Conservation (phyloP, 1,139 yeast genomes). For the Candida sp. region DNA sequence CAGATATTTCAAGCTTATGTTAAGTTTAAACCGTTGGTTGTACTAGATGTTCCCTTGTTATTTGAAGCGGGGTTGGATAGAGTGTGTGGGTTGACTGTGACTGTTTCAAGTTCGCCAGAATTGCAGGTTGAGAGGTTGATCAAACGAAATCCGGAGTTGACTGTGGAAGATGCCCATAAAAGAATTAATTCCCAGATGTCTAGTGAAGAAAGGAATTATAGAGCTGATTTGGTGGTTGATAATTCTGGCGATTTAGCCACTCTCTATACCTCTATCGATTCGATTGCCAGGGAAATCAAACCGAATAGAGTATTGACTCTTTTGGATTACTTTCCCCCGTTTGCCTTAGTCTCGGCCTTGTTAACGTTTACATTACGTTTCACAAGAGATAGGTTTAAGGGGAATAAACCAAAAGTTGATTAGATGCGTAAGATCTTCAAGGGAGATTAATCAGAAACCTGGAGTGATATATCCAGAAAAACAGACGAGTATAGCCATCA, state of each 20-base stretch:
- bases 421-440: background rate
- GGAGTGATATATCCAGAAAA: no score
- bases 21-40: constrained; percentile 47
- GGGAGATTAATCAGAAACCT: no score
- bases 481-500: no score
- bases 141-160: constrained; percentile 64
- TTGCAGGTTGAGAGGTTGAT: constrained; percentile 62
- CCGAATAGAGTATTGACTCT: constrained; percentile 59
- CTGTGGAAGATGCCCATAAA: constrained; percentile 62
- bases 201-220: constrained; percentile 48
- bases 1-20: constrained; percentile 59
- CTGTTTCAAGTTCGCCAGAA: constrained; percentile 60
- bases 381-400: constrained; percentile 19
- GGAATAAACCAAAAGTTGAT: constrained; percentile 5
- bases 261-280: constrained; percentile 46
- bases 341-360: constrained; percentile 33
- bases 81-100: constrained; percentile 69
- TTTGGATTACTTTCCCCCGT: constrained; percentile 58
- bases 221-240: constrained; percentile 67
- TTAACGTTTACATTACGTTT: constrained; percentile 18
- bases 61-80: constrained; percentile 75
- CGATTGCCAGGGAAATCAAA: constrained; percentile 37
- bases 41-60: constrained; percentile 86
- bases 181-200: constrained; percentile 81
- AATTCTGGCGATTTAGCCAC: constrained; percentile 55